Conservation (phyloP, 805 yeast genomes). For the Nakazawaea populi region DNA sequence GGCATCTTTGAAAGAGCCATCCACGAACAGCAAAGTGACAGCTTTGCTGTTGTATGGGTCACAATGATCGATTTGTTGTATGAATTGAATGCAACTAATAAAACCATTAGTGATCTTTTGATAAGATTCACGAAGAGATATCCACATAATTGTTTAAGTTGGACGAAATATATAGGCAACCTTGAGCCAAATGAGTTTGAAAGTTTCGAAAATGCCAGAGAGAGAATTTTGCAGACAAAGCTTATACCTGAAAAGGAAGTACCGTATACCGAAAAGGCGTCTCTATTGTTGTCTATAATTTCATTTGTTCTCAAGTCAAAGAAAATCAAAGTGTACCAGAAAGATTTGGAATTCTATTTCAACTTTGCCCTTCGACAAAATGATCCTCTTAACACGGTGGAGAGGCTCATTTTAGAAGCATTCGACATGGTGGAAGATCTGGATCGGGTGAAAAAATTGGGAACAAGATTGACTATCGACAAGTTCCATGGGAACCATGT, state of each 20-base stretch:
- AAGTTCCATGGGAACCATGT: conserved; percentile 26
- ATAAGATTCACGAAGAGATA: conserved; percentile 3
- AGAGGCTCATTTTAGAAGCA: conserved; percentile 31
- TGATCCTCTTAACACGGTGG: conserved; percentile 38
- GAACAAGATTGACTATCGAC: conserved; percentile 19
- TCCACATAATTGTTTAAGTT: conserved; percentile 22
- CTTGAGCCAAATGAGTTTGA: conserved; percentile 11
- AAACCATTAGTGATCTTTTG: not conserved
- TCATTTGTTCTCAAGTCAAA: not conserved
- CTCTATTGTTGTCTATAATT: conserved; percentile 7
- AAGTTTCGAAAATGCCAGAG: not conserved
- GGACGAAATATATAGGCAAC: conserved; percentile 23
- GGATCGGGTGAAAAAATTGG: conserved; percentile 21
- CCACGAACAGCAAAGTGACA: not conserved
- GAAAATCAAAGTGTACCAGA: conserved; percentile 10
- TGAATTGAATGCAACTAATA: conserved; percentile 11
- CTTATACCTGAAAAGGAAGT: not conserved
- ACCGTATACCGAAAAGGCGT: conserved; percentile 28
- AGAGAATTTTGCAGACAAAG: not conserved
- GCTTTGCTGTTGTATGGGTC: conserved; percentile 25
- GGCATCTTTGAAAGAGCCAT: conserved; percentile 28
- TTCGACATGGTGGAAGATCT: conserved; percentile 24
- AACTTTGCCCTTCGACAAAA: conserved; percentile 22
- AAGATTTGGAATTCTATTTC: conserved; percentile 20
- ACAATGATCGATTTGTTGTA: conserved; percentile 24